Conservation (phyloP, 2,329 filamentous ascomycete species). For the Fusarium sp. region DNA sequence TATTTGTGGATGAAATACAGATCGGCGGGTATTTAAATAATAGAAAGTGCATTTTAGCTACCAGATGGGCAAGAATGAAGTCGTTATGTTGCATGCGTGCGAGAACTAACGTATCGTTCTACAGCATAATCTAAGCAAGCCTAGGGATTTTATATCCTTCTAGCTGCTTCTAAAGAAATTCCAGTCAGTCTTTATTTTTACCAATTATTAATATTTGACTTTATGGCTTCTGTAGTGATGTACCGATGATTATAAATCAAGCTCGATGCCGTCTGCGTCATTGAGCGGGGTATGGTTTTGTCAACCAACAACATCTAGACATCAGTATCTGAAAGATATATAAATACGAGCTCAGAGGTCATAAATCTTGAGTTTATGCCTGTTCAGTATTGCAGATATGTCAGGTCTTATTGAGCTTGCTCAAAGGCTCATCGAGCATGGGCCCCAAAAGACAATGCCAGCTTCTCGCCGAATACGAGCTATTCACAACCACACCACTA, state of each 20-base stretch:
- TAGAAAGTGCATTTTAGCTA: too few species aligned
- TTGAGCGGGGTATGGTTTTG: conserved; percentile 34
- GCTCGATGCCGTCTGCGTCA: conserved; percentile 24
- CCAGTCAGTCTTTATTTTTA: too few species aligned
- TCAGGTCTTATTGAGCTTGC: conserved; percentile 17
- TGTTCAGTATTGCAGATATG: not conserved
- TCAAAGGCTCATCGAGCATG: conserved; percentile 30
- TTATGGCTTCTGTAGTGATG: not conserved
- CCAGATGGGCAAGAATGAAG: too few species aligned
- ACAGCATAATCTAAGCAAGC: too few species aligned
- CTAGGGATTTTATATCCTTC: too few species aligned
- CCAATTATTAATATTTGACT: not conserved
- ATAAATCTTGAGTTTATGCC: not conserved
- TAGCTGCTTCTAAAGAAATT: too few species aligned
- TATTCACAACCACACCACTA: conserved; percentile 50
- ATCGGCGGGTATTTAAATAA: too few species aligned
- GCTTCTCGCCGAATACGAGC: conserved; percentile 53
- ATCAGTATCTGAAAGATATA: not conserved
- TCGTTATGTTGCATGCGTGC: too few species aligned
- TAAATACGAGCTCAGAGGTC: not conserved
- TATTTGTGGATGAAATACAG: too few species aligned
- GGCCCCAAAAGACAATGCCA: conserved; percentile 33
- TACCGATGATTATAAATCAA: conserved; percentile 39
- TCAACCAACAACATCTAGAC: not conserved
- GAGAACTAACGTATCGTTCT: too few species aligned